A percentile compares a stretch with the other conserved stretches of the same genome.
phyloP scores from a whole-genome alignment of 768 basidiomycete species.

The Serendipita sp. region DNA sequence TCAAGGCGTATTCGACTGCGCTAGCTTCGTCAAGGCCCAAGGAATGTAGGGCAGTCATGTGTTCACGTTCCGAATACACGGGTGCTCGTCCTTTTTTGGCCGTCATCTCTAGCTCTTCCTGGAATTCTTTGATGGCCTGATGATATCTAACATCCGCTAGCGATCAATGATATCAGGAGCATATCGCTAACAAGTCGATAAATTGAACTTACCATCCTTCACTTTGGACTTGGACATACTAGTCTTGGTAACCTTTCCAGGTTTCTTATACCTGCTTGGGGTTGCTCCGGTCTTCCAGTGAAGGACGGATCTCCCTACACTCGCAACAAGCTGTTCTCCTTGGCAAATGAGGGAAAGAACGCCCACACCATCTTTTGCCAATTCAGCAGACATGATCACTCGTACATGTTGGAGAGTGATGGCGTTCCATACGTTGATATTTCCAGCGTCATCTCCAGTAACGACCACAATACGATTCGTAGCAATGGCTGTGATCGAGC shows the following conservation, averaged over 20 bases:
- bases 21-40: slow-evolving; percentile 60
- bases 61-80: slow-evolving; percentile 30
- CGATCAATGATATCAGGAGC: slow-evolving; percentile 10
- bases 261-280: slow-evolving; percentile 16
- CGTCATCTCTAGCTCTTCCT: slow-evolving; percentile 43
- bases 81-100: slow-evolving; percentile 28
- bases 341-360: slow-evolving; percentile 35
- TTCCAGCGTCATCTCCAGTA: slow-evolving; percentile 37
- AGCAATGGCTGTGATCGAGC: slow-evolving; percentile 43
- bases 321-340: slow-evolving; percentile 40
- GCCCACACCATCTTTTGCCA: slow-evolving; percentile 25
- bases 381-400: slow-evolving; percentile 31
- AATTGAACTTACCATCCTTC: background rate
- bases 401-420: slow-evolving; percentile 43
- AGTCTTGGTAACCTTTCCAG: slow-evolving; percentile 22
- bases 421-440: slow-evolving; percentile 45
- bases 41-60: slow-evolving; percentile 35
- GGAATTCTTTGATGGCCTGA: slow-evolving; percentile 25
- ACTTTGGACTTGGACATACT: background rate
- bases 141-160: background rate
- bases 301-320: slow-evolving; percentile 43
- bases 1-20: slow-evolving; percentile 62
- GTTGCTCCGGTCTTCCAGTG: slow-evolving; percentile 48
- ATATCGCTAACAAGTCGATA: background rate
- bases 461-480: slow-evolving; percentile 44